These are phyloP conservation scores for Crucihimalaya himalaica DNA, from an alignment of 345 rosid genomes.

Conservation along the genomic window DNA sequence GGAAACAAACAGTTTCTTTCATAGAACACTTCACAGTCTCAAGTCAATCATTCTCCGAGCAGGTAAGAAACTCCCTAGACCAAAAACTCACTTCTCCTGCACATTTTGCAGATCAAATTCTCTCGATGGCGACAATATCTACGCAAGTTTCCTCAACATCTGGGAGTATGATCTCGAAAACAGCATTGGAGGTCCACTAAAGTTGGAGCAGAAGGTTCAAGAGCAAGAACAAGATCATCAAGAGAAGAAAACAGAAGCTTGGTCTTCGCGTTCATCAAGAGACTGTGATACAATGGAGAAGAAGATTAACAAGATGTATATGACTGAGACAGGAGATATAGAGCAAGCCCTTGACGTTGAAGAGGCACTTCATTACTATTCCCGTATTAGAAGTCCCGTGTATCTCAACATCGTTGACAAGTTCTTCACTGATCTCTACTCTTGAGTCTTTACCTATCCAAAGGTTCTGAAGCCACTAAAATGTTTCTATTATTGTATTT, in stretches of 20 bases:
- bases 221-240: slow-evolving; percentile 18
- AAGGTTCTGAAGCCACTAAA: neutral
- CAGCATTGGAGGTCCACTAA: slow-evolving; percentile 13
- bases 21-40: slow-evolving; percentile 54
- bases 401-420: slow-evolving; percentile 78
- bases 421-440: slow-evolving; percentile 72
- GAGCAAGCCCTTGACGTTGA: slow-evolving; percentile 86
- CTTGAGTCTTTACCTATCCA: slow-evolving; percentile 37
- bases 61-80: slow-evolving; percentile 52
- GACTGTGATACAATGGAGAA: slow-evolving; percentile 44
- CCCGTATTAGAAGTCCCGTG: slow-evolving; percentile 71
- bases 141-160: slow-evolving; percentile 37
- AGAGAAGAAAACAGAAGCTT: slow-evolving; percentile 29
- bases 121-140: slow-evolving; percentile 31
- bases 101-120: slow-evolving; percentile 38
- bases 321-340: slow-evolving; percentile 63
- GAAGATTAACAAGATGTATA: slow-evolving; percentile 81
- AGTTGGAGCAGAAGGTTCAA: slow-evolving; percentile 13
- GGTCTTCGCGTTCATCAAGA: slow-evolving; percentile 18
- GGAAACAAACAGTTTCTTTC: slow-evolving; percentile 59
- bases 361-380: slow-evolving; percentile 88
- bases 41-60: slow-evolving; percentile 50
- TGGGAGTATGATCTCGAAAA: slow-evolving; percentile 39
- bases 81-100: slow-evolving; percentile 35
- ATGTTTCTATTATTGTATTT: neutral